Evolutionary conservation across 108 stramenopile genomes (phyloP).

Genomic region (Schizochytrium sp.): DNA sequence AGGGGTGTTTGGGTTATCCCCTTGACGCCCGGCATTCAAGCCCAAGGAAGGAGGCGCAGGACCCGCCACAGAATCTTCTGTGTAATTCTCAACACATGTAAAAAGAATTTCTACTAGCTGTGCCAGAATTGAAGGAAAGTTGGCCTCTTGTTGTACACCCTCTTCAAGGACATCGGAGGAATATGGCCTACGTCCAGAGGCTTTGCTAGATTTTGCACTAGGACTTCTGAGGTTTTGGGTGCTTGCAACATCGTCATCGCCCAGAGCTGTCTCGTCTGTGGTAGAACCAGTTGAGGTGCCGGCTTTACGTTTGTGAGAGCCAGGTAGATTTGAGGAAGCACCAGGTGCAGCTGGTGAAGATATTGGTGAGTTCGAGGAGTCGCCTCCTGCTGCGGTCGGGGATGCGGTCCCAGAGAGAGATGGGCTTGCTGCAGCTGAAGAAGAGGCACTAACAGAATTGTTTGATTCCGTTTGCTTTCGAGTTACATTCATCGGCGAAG

Average conservation of each 20-base stretch:
- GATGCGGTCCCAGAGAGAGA: background rate
- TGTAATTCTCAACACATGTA: conserved; percentile 30
- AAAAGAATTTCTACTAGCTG: conserved; percentile 45
- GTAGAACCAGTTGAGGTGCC: too few species aligned
- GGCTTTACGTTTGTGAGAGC: too few species aligned
- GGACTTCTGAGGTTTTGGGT: background rate
- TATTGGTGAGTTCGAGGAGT: too few species aligned
- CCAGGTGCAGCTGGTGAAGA: too few species aligned
- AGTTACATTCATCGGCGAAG: background rate
- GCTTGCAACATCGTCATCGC: background rate
- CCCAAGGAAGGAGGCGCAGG: conserved; percentile 1
- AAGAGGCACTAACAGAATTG: background rate
- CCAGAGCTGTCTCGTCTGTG: too few species aligned
- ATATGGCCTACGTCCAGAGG: background rate
- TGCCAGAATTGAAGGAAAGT: background rate
- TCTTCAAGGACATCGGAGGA: background rate
- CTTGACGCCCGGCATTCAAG: background rate
- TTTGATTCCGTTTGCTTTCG: background rate
- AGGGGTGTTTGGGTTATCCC: background rate
- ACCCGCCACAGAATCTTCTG: conserved; percentile 24
- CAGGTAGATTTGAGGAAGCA: too few species aligned
- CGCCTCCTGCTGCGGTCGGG: background rate
- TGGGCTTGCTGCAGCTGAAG: background rate
- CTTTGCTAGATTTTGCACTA: background rate
- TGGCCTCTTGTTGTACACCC: conserved; percentile 26